Evolutionary conservation across 2,329 filamentous ascomycete genomes (phyloP), one percentile per base, ranked within the genome.

Genomic region (Pseudogymnoascus sp.): DNA sequence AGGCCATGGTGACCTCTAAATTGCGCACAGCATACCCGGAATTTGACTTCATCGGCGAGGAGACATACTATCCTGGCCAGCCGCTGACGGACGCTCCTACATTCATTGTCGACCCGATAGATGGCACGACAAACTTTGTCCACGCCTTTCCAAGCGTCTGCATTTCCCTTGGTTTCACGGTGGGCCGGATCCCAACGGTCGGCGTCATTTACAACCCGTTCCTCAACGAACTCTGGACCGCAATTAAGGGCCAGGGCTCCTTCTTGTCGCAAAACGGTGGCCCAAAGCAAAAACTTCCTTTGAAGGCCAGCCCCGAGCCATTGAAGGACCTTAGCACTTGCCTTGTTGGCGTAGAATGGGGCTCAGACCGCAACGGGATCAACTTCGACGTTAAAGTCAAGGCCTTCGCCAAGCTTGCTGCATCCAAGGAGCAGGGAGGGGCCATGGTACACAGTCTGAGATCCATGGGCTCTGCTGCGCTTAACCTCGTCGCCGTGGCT

Each of bases 171-270:
- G 90, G 89, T 53, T 80, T 93, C 63, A 82, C 87, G 47, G 75
- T 91, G 65, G 75, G 82, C 70, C 82, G 82, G 66, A 70, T 73
- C 10, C 88, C 90, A 21, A 78, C 79, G 62, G 80, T 92, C 50
- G 90, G 90, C 65, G 85, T 93, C 64, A 85, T 93, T 66, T 92
- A 91, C 77, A 92, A 92, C 76, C 90, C 90, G 0, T 91, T 88
- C 75, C 84, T 84, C 59, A 82, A 86, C 69, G 79, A 82, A 7
- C 77, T 92, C 44, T 93, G 86, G 77, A 86, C 83, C 4, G 90
- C 81, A 33, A 82, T 91, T 70, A 80, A 81, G 63, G 89, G 88
- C 40, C 73, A 79, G n/a, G 90, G 90, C 42, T 82, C 87, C 7
- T 91, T 79, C 71, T 44, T 79, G 71, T 73, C 77, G 72, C 47